Evolutionary conservation across 441 rosid species (phyloP), one percentile per base, ranked within the genome.

Genomic region (Melastoma candidum): DNA sequence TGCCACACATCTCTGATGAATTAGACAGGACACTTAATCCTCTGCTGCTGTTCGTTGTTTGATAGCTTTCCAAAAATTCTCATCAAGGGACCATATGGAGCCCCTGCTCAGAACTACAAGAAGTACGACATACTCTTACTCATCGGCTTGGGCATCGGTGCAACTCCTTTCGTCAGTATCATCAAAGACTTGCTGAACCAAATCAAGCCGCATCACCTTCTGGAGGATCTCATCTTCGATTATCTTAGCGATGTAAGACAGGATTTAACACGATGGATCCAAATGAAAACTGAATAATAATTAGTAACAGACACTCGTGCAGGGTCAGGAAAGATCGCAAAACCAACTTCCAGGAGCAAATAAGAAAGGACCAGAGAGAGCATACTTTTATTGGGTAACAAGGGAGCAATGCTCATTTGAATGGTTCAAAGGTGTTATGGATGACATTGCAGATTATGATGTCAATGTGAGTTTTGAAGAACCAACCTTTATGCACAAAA

Each of bases 381-480:
- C 98, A 0, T 93, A 93, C 48, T 93, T 93, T 53, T 88, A 84
- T 59, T 93, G 98, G 98, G 97, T 88, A 4, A 93, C 97, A 32
- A 84, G 97, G 70, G 98, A 93, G 65, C 98, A 93, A 75, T 72
- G 77, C 58, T 93, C 96, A 11, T 93, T 88, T 47, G 98, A 93
- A 52, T 93, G 98, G 98, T 93, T 93, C 48, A 93, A 88, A 65
- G 98, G 97, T 54, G 98, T 93, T 49, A 88, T 93, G 98, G 93
- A 93, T 74, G 98, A 93, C 39, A 74, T 93, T 26, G 97, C 95
- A 26, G 92, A 88, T 48, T 79, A 52, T 26, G 97, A 92, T 53
- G 68, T 56, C 47, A 75, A 75, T 24, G 94, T 90, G 56, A 53
- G 79, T 63, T 58, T 49, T 6, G 8, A 14, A 10, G 22, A 17